Evolutionary conservation across 1,284 basidiomycete species (phyloP).

Genomic region (Ganoderma multipileum): DNA sequence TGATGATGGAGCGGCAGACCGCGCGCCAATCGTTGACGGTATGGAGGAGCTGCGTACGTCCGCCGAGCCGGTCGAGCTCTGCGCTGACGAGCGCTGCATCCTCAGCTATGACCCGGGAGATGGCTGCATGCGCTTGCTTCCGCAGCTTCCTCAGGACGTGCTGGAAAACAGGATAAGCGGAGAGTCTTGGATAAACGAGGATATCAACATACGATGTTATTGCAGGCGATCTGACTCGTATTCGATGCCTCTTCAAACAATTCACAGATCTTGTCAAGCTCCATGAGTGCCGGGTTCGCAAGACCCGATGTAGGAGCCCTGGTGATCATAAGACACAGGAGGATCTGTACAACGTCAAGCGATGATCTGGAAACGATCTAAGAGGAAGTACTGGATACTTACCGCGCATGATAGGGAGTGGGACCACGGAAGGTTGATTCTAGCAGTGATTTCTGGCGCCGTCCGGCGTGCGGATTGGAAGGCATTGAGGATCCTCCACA

Average conservation of each 20-base stretch:
- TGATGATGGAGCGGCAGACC: constrained; percentile 9
- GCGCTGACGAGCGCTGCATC: constrained; percentile 41
- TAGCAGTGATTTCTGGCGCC: constrained; percentile 48
- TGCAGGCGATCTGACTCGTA: constrained; percentile 53
- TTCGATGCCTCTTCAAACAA: constrained; percentile 59
- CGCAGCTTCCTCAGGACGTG: constrained; percentile 57
- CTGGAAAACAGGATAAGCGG: constrained; percentile 38
- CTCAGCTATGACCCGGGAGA: constrained; percentile 44
- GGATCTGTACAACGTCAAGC: constrained; percentile 51
- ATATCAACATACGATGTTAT: constrained; percentile 52
- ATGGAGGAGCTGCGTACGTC: constrained; percentile 54
- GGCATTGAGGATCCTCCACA: constrained; percentile 65
- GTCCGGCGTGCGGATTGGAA: constrained; percentile 50
- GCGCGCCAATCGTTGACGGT: constrained; percentile 22
- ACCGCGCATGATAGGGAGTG: constrained; percentile 68
- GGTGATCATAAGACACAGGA: constrained; percentile 70
- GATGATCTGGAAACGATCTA: neutral
- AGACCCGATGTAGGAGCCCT: constrained; percentile 63
- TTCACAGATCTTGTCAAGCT: constrained; percentile 56
- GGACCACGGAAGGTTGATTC: constrained; percentile 67
- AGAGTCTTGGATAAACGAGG: neutral
- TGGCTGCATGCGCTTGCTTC: constrained; percentile 58
- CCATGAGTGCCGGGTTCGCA: constrained; percentile 59
- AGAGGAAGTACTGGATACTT: constrained; percentile 35
- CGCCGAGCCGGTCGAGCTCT: constrained; percentile 71